Evolutionary conservation across 148 eudicot genomes (phyloP), one percentile per base, ranked within the genome.

Genomic region (Fagopyrum esculentum): DNA sequence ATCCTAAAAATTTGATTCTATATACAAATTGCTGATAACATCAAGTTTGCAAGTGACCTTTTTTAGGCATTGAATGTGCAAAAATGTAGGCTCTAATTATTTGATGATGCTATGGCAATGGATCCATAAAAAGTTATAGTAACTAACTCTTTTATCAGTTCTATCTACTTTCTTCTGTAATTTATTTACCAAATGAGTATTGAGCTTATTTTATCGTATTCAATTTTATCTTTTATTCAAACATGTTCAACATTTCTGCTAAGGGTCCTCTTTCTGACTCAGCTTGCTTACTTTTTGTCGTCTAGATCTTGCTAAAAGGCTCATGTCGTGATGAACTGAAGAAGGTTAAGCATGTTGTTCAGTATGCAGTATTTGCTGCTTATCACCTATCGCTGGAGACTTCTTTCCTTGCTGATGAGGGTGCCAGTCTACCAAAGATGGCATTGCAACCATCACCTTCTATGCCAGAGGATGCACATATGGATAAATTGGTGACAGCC

Each of bases 331-430:
- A 89, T 77, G 98, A 92, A 81, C 86, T 96, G 78, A 89, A 89
- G 82, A 96, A 85, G 85, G 78, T 96, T 81, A 96, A 96, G 78
- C 86, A 88, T 74, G 98, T 90, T 69, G 83, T 90, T 69, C 97
- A 92, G 45, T 90, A 84, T 79, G 93, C 99, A 44, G 86, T 96
- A 29, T 96, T 96, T 80, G 99, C 98, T 77, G 99, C 99, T 8
- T 88, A 96, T 80, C 99, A 96, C 88, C 78, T 96, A 71, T 92
- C 91, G 40, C 82, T 96, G 71, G 98, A 96, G 74, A 96, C 97
- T 74, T 95, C 97, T 17, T 96, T 92, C 80, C 89, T 92, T 69
- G 94, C 97, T 66, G 99, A 96, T 68, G 99, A 95, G 85, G 99
- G 99, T 78, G 99, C 99, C 74, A 90, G 84, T 83, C 86, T 95